Evolutionary conservation across 139 green algal species (phyloP).

Genomic region (Trebouxia sp.): DNA sequence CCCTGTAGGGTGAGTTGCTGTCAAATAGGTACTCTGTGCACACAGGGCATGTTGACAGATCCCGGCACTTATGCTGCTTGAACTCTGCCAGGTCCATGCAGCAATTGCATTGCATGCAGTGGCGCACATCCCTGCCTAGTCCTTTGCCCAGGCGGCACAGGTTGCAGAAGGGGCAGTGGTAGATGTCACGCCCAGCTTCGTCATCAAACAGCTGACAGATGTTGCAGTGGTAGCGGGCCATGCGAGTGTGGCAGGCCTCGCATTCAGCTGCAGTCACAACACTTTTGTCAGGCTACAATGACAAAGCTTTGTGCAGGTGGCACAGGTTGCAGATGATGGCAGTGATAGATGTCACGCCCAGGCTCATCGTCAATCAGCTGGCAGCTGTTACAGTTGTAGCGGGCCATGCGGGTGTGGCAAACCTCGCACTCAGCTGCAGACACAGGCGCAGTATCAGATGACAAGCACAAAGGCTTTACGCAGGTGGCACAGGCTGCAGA

Average conservation of each 20-base stretch:
- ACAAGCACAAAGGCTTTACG: constrained; percentile 41
- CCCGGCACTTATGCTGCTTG: constrained; percentile 88
- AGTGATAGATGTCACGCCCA: not conserved
- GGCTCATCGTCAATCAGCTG: not conserved
- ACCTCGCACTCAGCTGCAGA: too few relatives aligned
- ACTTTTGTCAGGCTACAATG: not conserved
- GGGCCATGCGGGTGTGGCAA: not conserved
- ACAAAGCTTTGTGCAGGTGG: constrained; percentile 26
- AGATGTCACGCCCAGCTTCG: constrained; percentile 77
- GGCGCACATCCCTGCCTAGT: constrained; percentile 93
- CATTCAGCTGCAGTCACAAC: constrained; percentile 46
- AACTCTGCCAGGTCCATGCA: constrained; percentile 94
- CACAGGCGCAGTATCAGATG: not conserved
- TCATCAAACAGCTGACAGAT: constrained; percentile 98
- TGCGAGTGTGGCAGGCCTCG: constrained; percentile 47
- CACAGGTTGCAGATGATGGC: constrained; percentile 38
- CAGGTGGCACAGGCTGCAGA: constrained; percentile 95
- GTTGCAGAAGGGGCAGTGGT: constrained; percentile 99
- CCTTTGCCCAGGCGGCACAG: constrained; percentile 79
- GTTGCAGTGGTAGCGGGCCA: constrained; percentile 95
- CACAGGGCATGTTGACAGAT: constrained; percentile 89
- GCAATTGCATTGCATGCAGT: constrained; percentile 98
- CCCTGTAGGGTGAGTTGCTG: constrained; percentile 58
- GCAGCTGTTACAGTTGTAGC: not conserved
- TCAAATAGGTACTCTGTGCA: constrained; percentile 97